Evolutionary conservation across 306 rosid species (phyloP).

Genomic region (Vicia villosa): DNA sequence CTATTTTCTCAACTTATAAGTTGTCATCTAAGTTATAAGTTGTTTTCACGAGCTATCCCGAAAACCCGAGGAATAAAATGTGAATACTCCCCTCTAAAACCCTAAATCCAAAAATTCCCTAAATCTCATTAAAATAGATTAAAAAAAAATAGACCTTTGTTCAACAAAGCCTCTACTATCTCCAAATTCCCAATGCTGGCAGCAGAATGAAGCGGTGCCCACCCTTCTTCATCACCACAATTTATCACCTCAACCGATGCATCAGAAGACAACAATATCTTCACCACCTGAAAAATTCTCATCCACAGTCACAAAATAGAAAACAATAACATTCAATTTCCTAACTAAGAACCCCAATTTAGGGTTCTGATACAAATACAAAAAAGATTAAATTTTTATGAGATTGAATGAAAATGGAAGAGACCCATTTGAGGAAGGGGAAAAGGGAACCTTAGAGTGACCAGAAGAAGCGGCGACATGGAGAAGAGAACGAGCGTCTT

Average conservation of each 20-base stretch:
- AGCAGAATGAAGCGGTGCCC: constrained; percentile 94
- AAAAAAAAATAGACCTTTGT: constrained; percentile 51
- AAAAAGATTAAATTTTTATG: constrained; percentile 6
- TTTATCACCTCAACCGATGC: constrained; percentile 55
- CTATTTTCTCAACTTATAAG: too few species aligned
- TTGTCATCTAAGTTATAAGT: too few species aligned
- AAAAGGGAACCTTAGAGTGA: constrained; percentile 57
- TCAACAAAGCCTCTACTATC: constrained; percentile 58
- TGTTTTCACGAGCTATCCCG: neutral
- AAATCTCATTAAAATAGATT: neutral
- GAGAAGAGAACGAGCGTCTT: constrained; percentile 81
- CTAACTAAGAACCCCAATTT: constrained; percentile 23
- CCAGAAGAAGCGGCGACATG: constrained; percentile 77
- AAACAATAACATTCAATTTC: neutral
- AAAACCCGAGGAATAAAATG: neutral
- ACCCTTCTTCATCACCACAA: constrained; percentile 85
- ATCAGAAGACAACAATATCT: constrained; percentile 55
- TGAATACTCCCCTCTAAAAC: neutral
- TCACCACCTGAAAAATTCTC: constrained; percentile 54
- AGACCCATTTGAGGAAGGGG: constrained; percentile 13
- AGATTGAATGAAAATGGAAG: constrained; percentile 6
- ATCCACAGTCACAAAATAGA: neutral
- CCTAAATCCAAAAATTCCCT: neutral
- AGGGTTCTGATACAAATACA: neutral
- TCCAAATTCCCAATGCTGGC: constrained; percentile 75